Conservation (phyloP, 2,329 filamentous ascomycete genomes). For the Chrysosporium keratinophilum region DNA sequence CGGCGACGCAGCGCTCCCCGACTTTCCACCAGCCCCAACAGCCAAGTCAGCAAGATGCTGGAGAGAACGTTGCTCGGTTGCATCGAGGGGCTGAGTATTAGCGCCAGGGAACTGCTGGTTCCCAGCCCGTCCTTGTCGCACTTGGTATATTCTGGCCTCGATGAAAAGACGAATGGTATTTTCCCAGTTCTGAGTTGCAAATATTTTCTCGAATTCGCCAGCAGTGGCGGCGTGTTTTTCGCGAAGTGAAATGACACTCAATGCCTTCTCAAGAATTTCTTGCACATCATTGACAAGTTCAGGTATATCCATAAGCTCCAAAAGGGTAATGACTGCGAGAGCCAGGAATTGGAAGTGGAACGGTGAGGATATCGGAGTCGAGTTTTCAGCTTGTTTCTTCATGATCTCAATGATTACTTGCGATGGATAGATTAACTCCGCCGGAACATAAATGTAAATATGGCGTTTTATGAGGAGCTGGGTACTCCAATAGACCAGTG, state of each 20-base stretch:
- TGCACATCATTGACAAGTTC: constrained; percentile 32
- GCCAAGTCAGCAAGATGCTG: constrained; percentile 37
- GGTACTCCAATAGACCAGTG: constrained; percentile 36
- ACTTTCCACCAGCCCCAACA: constrained; percentile 34
- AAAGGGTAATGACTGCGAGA: constrained; percentile 33
- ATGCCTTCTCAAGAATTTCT: constrained; percentile 41
- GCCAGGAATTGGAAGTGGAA: constrained; percentile 35
- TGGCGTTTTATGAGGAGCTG: constrained; percentile 36
- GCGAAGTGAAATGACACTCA: constrained; percentile 40
- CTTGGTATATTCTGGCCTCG: constrained; percentile 29
- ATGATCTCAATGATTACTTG: constrained; percentile 34
- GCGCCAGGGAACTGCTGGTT: constrained; percentile 17
- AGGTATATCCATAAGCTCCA: constrained; percentile 34
- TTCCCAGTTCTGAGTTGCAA: constrained; percentile 33
- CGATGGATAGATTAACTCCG: constrained; percentile 34
- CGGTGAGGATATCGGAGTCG: constrained; percentile 27
- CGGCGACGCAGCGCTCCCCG: constrained; percentile 14
- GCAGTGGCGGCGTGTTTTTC: constrained; percentile 24
- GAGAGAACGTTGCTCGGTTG: constrained; percentile 36
- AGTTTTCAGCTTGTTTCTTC: constrained; percentile 24
- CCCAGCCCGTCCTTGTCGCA: constrained; percentile 24
- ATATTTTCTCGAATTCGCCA: constrained; percentile 31
- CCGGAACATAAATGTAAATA: constrained; percentile 33
- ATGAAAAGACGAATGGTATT: constrained; percentile 33
- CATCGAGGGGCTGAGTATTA: constrained; percentile 29